Percentiles rank a stretch among this genome's conserved stretches.
phyloP scores from a whole-genome alignment of 345 rosid species.

The Erucastrum elatum region DNA sequence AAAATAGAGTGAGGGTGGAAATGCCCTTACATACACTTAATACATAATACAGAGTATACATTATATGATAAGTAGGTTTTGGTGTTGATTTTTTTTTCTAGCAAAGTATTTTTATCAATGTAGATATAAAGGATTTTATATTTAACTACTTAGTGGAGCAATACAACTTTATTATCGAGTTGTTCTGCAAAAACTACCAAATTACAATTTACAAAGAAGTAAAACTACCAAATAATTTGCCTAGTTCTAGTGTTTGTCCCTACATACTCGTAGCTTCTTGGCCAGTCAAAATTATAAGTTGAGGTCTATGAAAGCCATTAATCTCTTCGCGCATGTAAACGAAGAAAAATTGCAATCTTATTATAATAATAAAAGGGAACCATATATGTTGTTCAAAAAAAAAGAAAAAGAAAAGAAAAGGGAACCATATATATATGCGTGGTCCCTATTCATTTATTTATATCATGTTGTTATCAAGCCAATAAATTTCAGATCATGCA shows the following conservation, averaged over 20 bases:
- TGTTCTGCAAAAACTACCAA: background rate
- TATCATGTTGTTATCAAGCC: slow-evolving; percentile 18
- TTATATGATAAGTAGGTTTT: background rate
- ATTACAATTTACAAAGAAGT: background rate
- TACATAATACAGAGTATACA: no score
- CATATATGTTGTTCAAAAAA: no score
- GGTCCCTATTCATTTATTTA: slow-evolving; percentile 24
- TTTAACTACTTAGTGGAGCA: background rate
- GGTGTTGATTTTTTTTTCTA: background rate
- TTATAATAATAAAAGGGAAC: background rate
- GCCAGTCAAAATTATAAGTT: background rate
- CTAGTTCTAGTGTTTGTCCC: background rate
- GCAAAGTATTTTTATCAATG: background rate
- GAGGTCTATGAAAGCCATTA: slow-evolving; percentile 5
- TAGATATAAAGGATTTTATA: background rate
- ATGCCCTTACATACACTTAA: no score
- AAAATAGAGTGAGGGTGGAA: no score
- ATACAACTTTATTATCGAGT: no score
- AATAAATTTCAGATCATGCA: slow-evolving; percentile 30
- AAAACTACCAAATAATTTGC: background rate
- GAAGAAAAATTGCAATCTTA: background rate
- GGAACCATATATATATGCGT: slow-evolving; percentile 23
- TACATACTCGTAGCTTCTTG: background rate
- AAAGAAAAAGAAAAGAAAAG: no score
- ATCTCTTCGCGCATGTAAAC: slow-evolving; percentile 5